Base-by-base conservation (phyloP, 495 filamentous ascomycete genomes). In the Aspergillus coremiiformis region DNA sequence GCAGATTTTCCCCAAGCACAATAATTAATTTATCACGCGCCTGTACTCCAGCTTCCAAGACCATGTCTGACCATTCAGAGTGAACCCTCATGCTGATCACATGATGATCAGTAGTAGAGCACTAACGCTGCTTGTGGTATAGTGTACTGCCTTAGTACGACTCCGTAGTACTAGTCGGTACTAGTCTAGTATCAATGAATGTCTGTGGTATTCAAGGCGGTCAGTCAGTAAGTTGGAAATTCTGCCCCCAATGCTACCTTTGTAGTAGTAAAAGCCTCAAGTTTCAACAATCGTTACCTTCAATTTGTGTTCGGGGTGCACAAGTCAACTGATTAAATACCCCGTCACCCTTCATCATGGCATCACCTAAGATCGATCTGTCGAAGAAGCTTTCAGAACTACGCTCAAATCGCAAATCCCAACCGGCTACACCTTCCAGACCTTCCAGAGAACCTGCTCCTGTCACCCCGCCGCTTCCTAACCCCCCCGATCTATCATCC, bases 391-490 rank as follows among this genome's bases (percentile, higher is more conserved):
- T 89, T 20, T 83, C 84, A n/a, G 83, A 83, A 53, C 72, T 90
- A 3, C 78, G 84, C 50, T 81, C 86, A 22, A 82, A 63, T 45
- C 72, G 76, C 47, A 77, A 77, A 56, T 75, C 76, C 30, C 62
- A 72, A n/a, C 67, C 76, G 29, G 64, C 74, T 14, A 4, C n/a
- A 23, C 61, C 72, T 35, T 80, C 83, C 53, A 77, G 78, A 59
- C 61, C 72, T 32, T 80, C 83, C 53, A 77, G 78, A 59, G 74
- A 79, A n/a, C 81, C 85, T 33, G 68, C 81, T 19, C 90, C 89
- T 47, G 75, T 76, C 59, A 90, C 89, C 22, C 87, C 87, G 23
- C 65, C 73, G 56, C 76, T 94, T 4, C 81, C 90, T 24, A 69
- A 83, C 19, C 85, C 84, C 19, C 87, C 85, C 39, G 77, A 86